A percentile compares a stretch with the other conserved stretches of the same genome.
Conservation (phyloP, 2,329 filamentous ascomycete species). For the Macrophomina tecta region DNA sequence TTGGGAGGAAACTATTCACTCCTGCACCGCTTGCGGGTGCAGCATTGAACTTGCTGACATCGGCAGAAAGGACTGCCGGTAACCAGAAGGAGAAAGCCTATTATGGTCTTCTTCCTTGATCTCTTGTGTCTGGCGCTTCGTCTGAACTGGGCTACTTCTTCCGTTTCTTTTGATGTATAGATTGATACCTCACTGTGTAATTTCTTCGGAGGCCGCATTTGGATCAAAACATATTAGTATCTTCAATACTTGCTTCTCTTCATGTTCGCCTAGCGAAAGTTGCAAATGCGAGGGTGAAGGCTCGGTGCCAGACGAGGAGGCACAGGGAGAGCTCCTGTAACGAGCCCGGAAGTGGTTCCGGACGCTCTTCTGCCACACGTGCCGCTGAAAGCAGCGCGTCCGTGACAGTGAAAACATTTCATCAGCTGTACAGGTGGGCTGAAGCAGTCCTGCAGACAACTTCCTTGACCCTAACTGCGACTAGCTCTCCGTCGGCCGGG, state of each 20-base stretch:
- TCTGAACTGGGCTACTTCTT: neutral
- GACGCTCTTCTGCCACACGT: no score
- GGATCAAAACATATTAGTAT: neutral
- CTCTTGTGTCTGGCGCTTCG: neutral
- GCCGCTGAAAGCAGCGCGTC: no score
- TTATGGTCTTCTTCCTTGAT: constrained; percentile 7
- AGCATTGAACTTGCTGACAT: constrained; percentile 40
- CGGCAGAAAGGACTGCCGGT: constrained; percentile 8
- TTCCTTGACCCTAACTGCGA: no score
- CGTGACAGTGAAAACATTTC: no score
- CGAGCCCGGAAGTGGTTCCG: no score
- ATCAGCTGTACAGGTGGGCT: no score
- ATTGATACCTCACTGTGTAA: constrained; percentile 10
- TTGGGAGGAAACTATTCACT: constrained; percentile 44
- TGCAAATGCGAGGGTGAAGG: no score
- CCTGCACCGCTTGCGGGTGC: constrained; percentile 41
- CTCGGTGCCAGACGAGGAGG: no score
- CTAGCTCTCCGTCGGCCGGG: no score
- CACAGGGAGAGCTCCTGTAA: no score
- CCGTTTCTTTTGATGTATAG: constrained; percentile 14
- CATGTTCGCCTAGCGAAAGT: no score
- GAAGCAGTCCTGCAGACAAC: no score
- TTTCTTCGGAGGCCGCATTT: neutral
- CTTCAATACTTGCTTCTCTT: neutral
- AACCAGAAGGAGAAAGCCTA: constrained; percentile 10